A percentile compares a stretch with the other conserved stretches of the same genome.
Evolutionary conservation across 2,329 filamentous ascomycete genomes (phyloP).

Genomic region (Cordyceps farinosa): DNA sequence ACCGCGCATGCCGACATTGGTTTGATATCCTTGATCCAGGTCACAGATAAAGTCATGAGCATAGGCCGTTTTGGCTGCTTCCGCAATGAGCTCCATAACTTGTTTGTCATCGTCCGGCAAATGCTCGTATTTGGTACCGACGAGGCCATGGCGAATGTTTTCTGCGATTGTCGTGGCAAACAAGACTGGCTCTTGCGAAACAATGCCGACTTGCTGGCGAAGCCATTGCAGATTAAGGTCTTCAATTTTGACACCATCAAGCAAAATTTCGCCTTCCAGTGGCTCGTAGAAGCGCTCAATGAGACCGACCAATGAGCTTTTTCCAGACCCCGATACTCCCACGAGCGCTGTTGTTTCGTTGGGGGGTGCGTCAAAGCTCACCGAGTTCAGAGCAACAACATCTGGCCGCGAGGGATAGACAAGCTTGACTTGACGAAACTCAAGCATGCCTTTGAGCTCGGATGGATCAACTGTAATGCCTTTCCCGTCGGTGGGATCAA

Average conservation of each 20-base stretch:
- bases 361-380: conserved; percentile 37
- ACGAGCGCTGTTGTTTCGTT: conserved; percentile 49
- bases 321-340: conserved; percentile 50
- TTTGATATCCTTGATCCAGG: conserved; percentile 50
- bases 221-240: conserved; percentile 43
- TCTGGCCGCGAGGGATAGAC: conserved; percentile 50
- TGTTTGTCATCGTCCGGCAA: conserved; percentile 31
- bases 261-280: conserved; percentile 34
- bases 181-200: conserved; percentile 45
- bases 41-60: conserved; percentile 45
- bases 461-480: too few relatives aligned
- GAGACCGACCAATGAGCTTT: conserved; percentile 47
- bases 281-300: conserved; percentile 52
- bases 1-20: conserved; percentile 56
- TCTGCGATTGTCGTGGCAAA: conserved; percentile 32
- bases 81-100: conserved; percentile 33
- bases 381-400: conserved; percentile 34
- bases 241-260: conserved; percentile 35
- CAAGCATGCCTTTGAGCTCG: too few relatives aligned
- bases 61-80: conserved; percentile 43
- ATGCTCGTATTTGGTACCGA: conserved; percentile 19
- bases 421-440: conserved; percentile 51
- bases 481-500: too few relatives aligned
- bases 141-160: conserved; percentile 48
- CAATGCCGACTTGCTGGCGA: conserved; percentile 44